These are phyloP conservation scores for Marasmius sp. DNA, from an alignment of 1,284 basidiomycete genomes.

Conservation along the genomic window DNA sequence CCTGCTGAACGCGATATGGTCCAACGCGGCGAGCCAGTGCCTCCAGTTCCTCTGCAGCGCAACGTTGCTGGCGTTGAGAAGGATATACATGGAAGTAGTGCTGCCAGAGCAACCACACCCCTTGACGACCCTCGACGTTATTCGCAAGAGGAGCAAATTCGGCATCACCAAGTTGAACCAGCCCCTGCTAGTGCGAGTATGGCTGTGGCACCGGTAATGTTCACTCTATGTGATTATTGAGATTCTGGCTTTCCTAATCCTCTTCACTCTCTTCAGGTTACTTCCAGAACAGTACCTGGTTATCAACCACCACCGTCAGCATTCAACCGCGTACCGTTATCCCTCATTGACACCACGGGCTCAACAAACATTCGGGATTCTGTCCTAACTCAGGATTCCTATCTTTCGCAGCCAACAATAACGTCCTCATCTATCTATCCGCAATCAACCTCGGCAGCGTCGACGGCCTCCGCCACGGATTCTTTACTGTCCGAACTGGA, in stretches of 20 bases:
- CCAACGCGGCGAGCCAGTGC: slow-evolving; percentile 21
- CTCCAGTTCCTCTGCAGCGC: slow-evolving; percentile 26
- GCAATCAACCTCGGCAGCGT: slow-evolving; percentile 60
- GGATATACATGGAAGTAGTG: too few species aligned
- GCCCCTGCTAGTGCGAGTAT: neutral
- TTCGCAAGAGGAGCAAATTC: neutral
- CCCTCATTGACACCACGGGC: slow-evolving; percentile 27
- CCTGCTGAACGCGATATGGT: slow-evolving; percentile 20
- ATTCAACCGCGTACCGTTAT: slow-evolving; percentile 44
- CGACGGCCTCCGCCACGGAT: slow-evolving; percentile 39
- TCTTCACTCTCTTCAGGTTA: neutral
- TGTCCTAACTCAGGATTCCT: slow-evolving; percentile 39
- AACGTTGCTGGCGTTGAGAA: slow-evolving; percentile 1
- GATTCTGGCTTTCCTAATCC: neutral
- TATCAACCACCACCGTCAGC: slow-evolving; percentile 31
- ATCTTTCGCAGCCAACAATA: slow-evolving; percentile 39
- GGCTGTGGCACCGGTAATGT: neutral
- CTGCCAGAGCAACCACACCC: too few species aligned
- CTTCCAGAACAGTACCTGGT: slow-evolving; percentile 3
- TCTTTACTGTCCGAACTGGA: slow-evolving; percentile 49
- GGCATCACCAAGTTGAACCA: neutral
- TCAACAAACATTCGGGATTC: slow-evolving; percentile 37
- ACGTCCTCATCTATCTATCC: slow-evolving; percentile 76
- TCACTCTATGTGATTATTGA: neutral
- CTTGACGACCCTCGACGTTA: neutral